Conservation (phyloP, 768 basidiomycete species). For the Termitomyces sp. region DNA sequence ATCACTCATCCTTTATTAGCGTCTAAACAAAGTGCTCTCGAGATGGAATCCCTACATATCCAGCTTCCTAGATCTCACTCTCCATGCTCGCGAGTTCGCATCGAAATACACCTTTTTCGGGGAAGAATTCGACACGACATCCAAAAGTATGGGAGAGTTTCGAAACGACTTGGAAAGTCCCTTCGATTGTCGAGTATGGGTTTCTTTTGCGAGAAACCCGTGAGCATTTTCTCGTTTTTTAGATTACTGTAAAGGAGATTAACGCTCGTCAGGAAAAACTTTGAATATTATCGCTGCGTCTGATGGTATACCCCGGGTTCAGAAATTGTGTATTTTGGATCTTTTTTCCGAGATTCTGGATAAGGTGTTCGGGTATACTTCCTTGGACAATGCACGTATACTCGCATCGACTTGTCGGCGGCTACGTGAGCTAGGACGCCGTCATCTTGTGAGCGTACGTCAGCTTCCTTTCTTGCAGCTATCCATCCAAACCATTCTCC, state of each 20-base stretch:
- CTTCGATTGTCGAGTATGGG: background rate
- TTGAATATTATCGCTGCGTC: background rate
- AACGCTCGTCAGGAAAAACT: background rate
- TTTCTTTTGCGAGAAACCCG: background rate
- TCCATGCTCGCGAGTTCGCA: background rate
- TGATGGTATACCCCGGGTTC: background rate
- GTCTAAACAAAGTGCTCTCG: background rate
- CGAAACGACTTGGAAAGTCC: background rate
- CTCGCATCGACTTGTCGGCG: background rate
- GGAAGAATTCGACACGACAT: background rate
- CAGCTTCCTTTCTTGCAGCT: background rate
- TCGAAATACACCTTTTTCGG: too few relatives aligned
- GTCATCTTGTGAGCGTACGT: background rate
- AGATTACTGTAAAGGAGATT: background rate
- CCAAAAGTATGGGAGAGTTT: background rate
- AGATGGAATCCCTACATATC: background rate
- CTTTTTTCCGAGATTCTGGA: conserved; percentile 1
- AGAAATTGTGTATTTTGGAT: background rate
- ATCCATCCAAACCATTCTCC: too few relatives aligned
- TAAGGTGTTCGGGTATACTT: background rate
- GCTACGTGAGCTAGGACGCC: background rate
- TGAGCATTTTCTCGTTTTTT: background rate
- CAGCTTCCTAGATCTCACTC: background rate
- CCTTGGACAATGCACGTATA: background rate
- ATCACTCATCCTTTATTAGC: background rate